Percentiles rank a stretch among this genome's conserved stretches.
Conservation (phyloP, 1,139 yeast species). For the Candida smagusa region DNA sequence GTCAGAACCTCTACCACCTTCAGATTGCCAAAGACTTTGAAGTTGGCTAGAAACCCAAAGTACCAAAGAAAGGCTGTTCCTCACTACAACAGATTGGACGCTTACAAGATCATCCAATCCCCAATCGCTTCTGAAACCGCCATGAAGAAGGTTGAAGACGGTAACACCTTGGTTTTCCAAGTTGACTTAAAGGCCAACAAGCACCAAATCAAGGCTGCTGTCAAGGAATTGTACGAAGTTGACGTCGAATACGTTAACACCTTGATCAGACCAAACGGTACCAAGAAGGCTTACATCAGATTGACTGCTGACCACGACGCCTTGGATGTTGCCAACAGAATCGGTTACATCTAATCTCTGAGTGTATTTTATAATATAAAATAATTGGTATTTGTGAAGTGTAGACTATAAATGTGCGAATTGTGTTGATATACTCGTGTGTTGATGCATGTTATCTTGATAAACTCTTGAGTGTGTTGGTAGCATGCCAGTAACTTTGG, state of each 20-base stretch:
- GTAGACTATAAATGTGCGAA: not conserved
- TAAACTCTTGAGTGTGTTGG: not conserved
- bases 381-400: constrained; percentile 6
- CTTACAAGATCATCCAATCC: constrained; percentile 89
- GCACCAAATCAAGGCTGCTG: constrained; percentile 97
- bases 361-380: constrained; percentile 11
- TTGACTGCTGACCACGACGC: constrained; percentile 99
- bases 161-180: constrained; percentile 98
- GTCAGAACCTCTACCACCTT: constrained; percentile 94
- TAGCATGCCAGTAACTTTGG: constrained; percentile 6
- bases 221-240: constrained; percentile 96
- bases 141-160: constrained; percentile 99
- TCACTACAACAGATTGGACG: constrained; percentile 95
- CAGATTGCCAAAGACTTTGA: constrained; percentile 97
- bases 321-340: constrained; percentile 99
- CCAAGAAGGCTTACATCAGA: constrained; percentile 99
- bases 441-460: not conserved
- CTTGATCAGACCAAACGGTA: constrained; percentile 97
- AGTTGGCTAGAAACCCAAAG: constrained; percentile 90
- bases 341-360: constrained; percentile 81
- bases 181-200: constrained; percentile 97
- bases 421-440: too few relatives aligned
- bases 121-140: constrained; percentile 99
- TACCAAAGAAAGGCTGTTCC: constrained; percentile 96
- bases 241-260: constrained; percentile 95